Percentiles rank a stretch among this genome's conserved stretches.
Conservation (phyloP, 441 rosid species). For the Pelargonium cotyledonis region DNA sequence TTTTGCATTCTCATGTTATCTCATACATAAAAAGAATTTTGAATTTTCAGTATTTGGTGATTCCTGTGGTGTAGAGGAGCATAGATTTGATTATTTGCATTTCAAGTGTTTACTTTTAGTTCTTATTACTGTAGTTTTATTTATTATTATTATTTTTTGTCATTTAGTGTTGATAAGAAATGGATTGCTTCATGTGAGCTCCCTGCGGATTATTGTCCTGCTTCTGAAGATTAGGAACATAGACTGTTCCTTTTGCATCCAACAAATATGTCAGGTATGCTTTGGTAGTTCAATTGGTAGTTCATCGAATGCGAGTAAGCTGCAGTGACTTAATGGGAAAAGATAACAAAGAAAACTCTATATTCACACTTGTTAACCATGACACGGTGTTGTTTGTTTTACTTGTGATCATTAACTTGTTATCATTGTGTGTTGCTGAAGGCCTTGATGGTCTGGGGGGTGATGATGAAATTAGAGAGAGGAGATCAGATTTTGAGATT, state of each 20-base stretch:
- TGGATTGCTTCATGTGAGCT: conserved; percentile 18
- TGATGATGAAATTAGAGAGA: conserved; percentile 59
- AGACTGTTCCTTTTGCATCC: conserved; percentile 19
- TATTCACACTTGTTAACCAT: too few species aligned
- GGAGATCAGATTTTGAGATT: conserved; percentile 72
- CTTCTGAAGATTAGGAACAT: conserved; percentile 23
- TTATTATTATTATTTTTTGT: too few species aligned
- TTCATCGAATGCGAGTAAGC: neutral
- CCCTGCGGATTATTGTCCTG: conserved; percentile 24
- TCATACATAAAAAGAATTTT: neutral
- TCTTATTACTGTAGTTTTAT: conserved; percentile 15
- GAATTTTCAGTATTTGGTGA: neutral
- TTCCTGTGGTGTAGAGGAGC: neutral
- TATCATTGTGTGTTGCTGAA: conserved; percentile 22
- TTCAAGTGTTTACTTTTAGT: conserved; percentile 2
- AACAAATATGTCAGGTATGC: conserved; percentile 57
- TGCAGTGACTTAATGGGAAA: too few species aligned
- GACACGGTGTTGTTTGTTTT: too few species aligned
- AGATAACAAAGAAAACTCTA: too few species aligned
- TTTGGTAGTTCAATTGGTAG: conserved; percentile 9
- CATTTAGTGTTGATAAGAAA: conserved; percentile 7
- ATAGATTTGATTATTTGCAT: conserved; percentile 11
- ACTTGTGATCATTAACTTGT: neutral
- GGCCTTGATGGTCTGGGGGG: conserved; percentile 46
- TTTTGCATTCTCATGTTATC: too few species aligned